Base-by-base conservation (phyloP, 2,329 filamentous ascomycete genomes). In the Colletotrichum costaricense region DNA sequence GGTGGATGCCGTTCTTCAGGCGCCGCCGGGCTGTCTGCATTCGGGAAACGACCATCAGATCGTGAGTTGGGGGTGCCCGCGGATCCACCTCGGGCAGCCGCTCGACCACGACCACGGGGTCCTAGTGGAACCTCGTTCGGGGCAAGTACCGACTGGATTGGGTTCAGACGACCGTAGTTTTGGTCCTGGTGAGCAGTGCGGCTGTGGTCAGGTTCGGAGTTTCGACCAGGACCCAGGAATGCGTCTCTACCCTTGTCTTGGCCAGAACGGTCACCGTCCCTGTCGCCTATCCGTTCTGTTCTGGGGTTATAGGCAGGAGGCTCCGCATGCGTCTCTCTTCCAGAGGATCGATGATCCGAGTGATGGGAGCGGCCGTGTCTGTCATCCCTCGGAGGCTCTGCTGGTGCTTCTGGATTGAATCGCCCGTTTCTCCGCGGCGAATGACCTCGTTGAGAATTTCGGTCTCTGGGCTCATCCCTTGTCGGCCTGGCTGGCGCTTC, bases 151-250 rank as follows among this genome's bases (percentile, higher is more conserved):
- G 84, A 83, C 62, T 86, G 83, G 63, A 88, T 85, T 2, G 87
- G 82, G 74, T 90, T 92, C 60, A 93, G 83, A 2, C 91, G 88
- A 33, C 91, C 91, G 76, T 92, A 92, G 69, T 89, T 90, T 19
- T 89, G 88, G 78, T 93, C 90, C 75, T 90, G 87, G 73, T 89
- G 87, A 67, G 83, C 84, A 24, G 86, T 76, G 74, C 87, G 83
- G 49, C 85, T 84, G 76, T 89, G 86, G 58, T 91, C 88, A 3
- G 82, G 76, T 35, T 91, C 89, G 2, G 81, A 79, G 52, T 84
- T 84, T 28, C 83, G 83, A 54, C 77, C 38, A 5, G 71, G 62
- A 9, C 71, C 82, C 75, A 80, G 84, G 78, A 83, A 89, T 70
- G 78, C 69, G 11, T 88, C 86, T 42, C 86, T 82, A 22, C 81